phyloP scores from a whole-genome alignment of 306 rosid species.

The Glycine tomentella region DNA sequence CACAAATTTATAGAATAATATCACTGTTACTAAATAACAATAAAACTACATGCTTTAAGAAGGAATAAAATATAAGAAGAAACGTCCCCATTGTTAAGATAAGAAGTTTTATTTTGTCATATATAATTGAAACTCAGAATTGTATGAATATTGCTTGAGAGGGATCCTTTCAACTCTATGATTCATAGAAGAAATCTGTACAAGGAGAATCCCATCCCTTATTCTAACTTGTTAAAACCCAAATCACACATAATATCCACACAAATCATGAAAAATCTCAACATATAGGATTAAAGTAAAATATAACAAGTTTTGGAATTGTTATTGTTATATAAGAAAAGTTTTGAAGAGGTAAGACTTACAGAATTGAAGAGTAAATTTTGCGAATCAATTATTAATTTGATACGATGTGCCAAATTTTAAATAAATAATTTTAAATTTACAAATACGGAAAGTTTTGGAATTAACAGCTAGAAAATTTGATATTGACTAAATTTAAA shows the following conservation, averaged over 20 bases:
- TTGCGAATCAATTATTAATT: background rate
- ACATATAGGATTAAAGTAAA: background rate
- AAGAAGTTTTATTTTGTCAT: background rate
- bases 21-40: background rate
- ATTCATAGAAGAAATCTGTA: background rate
- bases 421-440: background rate
- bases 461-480: too few species aligned
- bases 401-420: background rate
- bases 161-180: background rate
- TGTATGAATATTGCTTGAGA: background rate
- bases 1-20: background rate
- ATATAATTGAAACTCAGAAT: background rate
- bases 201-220: background rate
- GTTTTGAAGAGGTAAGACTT: too few species aligned
- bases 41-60: background rate
- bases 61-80: background rate
- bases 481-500: background rate
- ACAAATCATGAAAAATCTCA: background rate
- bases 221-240: background rate
- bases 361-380: constrained; percentile 11
- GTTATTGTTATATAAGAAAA: background rate
- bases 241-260: background rate
- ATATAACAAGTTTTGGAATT: background rate
- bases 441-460: background rate
- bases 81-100: background rate